Percentiles rank a stretch among this genome's conserved stretches.
These are phyloP conservation scores for Amanita inopinata DNA, from an alignment of 768 basidiomycete species.

Conservation along the genomic window DNA sequence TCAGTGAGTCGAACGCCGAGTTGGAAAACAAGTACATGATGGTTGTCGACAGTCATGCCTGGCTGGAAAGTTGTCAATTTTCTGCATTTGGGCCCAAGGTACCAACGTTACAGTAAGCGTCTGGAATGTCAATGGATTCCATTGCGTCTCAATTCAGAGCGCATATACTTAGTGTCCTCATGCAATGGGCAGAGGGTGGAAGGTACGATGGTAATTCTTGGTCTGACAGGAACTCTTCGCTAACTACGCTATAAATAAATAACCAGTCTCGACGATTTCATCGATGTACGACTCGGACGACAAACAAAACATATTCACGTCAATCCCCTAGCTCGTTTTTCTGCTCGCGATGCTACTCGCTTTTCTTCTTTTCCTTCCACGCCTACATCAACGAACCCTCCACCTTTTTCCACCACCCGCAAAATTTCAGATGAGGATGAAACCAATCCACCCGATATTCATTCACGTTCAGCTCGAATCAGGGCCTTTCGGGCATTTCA, in stretches of 20 bases:
- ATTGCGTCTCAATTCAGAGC: slow-evolving; percentile 5
- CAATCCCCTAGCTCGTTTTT: slow-evolving; percentile 24
- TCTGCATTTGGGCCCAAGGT: slow-evolving; percentile 84
- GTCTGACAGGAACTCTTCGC: slow-evolving; percentile 3
- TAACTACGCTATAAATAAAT: background rate
- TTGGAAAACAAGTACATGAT: background rate
- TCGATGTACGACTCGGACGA: slow-evolving; percentile 68
- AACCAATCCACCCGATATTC: slow-evolving; percentile 19
- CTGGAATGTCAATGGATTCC: too few relatives aligned
- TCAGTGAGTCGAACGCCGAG: slow-evolving; percentile 35
- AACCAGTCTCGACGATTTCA: slow-evolving; percentile 79
- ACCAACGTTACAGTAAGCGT: slow-evolving; percentile 76
- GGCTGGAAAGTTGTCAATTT: slow-evolving; percentile 82
- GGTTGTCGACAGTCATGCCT: slow-evolving; percentile 51
- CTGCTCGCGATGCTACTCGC: slow-evolving; percentile 8
- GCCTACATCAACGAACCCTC: slow-evolving; percentile 14
- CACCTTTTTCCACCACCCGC: slow-evolving; percentile 14
- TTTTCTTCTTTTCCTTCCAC: slow-evolving; percentile 15
- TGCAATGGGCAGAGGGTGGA: slow-evolving; percentile 93
- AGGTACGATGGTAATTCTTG: slow-evolving; percentile 25
- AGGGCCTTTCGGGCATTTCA: slow-evolving; percentile 67
- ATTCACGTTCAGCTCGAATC: slow-evolving; percentile 63
- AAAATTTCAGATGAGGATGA: background rate
- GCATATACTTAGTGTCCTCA: slow-evolving; percentile 48
- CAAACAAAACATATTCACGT: slow-evolving; percentile 39